phyloP scores from a whole-genome alignment of 805 yeast species.

The Pichia scutulata region DNA sequence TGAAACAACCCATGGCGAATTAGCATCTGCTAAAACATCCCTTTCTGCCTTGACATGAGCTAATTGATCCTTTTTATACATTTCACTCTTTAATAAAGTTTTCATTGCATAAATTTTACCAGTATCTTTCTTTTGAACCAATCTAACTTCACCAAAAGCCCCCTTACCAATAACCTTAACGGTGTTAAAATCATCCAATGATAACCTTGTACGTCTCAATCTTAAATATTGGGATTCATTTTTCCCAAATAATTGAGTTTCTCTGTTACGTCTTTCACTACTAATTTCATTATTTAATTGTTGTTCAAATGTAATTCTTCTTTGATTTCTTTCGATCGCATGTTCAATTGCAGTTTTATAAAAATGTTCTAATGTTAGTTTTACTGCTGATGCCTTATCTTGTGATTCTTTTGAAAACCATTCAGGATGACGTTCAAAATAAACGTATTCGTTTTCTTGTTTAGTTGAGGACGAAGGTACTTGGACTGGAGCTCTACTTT shows the following conservation, averaged over 20 bases:
- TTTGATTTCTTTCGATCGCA: slow-evolving; percentile 92
- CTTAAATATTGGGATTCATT: slow-evolving; percentile 84
- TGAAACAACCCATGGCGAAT: slow-evolving; percentile 85
- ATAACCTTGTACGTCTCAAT: slow-evolving; percentile 73
- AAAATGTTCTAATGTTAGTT: slow-evolving; percentile 73
- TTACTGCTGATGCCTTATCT: slow-evolving; percentile 78
- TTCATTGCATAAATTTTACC: slow-evolving; percentile 94
- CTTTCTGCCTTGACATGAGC: slow-evolving; percentile 96
- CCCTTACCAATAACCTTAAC: slow-evolving; percentile 93
- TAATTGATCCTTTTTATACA: slow-evolving; percentile 89
- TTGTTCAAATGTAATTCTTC: slow-evolving; percentile 79
- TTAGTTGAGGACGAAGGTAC: slow-evolving; percentile 12
- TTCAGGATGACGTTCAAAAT: slow-evolving; percentile 80
- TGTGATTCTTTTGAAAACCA: slow-evolving; percentile 64
- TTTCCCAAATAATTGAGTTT: slow-evolving; percentile 73
- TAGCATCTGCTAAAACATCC: slow-evolving; percentile 87
- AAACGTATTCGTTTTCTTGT: slow-evolving; percentile 42
- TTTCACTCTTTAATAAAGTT: slow-evolving; percentile 80
- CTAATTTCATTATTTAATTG: slow-evolving; percentile 62
- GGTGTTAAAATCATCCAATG: slow-evolving; percentile 78
- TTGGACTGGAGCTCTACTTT: slow-evolving; percentile 13
- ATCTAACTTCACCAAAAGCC: slow-evolving; percentile 94
- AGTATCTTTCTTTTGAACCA: slow-evolving; percentile 88
- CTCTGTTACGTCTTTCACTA: slow-evolving; percentile 80
- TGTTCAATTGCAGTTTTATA: slow-evolving; percentile 81